Percentiles rank a stretch among this genome's conserved stretches.
Evolutionary conservation across 306 rosid species (phyloP).

Genomic region (Biancaea sappan): DNA sequence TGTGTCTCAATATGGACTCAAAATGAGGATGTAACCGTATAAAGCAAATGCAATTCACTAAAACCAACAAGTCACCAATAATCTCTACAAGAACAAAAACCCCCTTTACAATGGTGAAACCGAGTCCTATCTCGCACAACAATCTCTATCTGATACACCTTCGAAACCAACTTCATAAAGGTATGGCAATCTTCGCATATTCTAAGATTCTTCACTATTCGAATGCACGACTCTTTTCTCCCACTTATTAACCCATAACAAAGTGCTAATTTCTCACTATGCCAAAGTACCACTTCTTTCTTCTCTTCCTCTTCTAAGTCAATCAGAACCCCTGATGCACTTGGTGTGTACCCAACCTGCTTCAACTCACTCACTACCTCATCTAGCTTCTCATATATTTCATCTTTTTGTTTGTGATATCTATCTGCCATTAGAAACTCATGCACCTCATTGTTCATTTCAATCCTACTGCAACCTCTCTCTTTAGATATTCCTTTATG

Average conservation of each 20-base stretch:
- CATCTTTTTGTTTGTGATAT: constrained; percentile 62
- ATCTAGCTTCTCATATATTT: constrained; percentile 70
- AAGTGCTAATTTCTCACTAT: constrained; percentile 88
- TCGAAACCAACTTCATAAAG: constrained; percentile 84
- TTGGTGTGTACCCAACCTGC: constrained; percentile 67
- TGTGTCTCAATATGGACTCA: no score
- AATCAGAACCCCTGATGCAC: constrained; percentile 49
- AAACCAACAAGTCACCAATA: constrained; percentile 53
- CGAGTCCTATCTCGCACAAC: constrained; percentile 78
- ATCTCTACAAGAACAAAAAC: constrained; percentile 80
- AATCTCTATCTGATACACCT: constrained; percentile 60
- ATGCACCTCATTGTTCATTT: constrained; percentile 65
- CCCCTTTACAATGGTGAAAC: constrained; percentile 76
- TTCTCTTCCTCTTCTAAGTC: constrained; percentile 82
- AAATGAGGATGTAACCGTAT: neutral
- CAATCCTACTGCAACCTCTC: constrained; percentile 75
- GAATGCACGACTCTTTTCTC: constrained; percentile 49
- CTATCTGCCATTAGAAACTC: constrained; percentile 80
- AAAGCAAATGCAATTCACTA: constrained; percentile 20
- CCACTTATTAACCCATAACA: constrained; percentile 65
- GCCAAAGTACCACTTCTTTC: constrained; percentile 69
- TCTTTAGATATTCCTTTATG: constrained; percentile 66
- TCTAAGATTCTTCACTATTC: constrained; percentile 76
- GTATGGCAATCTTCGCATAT: constrained; percentile 83
- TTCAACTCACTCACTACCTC: constrained; percentile 67